Evolutionary conservation across 305 asterid genomes (phyloP), one percentile per base, ranked within the genome.

Genomic region (Rubia balearica): DNA sequence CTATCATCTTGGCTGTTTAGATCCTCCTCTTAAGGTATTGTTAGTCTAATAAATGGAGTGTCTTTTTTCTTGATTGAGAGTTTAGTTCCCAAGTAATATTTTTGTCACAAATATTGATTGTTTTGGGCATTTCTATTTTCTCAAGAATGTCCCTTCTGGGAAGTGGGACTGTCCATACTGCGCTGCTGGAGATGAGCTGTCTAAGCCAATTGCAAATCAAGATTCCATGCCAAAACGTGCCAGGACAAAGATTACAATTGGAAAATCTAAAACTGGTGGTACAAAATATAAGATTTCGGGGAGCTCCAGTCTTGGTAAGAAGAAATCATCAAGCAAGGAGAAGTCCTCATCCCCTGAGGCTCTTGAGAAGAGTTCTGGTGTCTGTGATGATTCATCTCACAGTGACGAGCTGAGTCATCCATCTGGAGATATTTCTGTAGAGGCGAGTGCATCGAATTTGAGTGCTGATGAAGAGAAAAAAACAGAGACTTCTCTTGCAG

Each of bases 111-210:
- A 24, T 8, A 10, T 40, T 40, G 57, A 61, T 51, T 45, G 73
- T 75, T 49, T 70, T 72, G 71, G 61, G 61, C 72, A 61, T 70
- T 65, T 74, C 67, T 70, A 22, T 71, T 45, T 48, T 72, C 64
- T 81, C 56, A 73, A 91, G 95, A 88, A 85, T 66, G 83, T 88
- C 72, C 96, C 98, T 55, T 77, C 77, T 59, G 96, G 96, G 69
- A 81, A 77, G 83, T 92, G 98, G 98, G 86, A 87, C 81, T 92
- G 98, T 77, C 90, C 96, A 65, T 79, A 70, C 69, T 92, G 96
- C 83, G 53, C 75, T 75, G 74, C 77, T 62, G 81, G 76, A 77
- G 77, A 79, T 61, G 81, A 81, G 74, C 63, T 77, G 36, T 76
- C 63, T 68, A 90, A 85, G 76, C 81, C 84, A 38, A 72, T 75